Conservation (phyloP, 1,139 yeast genomes). For the Chernovozyma sophiae-reginae region DNA sequence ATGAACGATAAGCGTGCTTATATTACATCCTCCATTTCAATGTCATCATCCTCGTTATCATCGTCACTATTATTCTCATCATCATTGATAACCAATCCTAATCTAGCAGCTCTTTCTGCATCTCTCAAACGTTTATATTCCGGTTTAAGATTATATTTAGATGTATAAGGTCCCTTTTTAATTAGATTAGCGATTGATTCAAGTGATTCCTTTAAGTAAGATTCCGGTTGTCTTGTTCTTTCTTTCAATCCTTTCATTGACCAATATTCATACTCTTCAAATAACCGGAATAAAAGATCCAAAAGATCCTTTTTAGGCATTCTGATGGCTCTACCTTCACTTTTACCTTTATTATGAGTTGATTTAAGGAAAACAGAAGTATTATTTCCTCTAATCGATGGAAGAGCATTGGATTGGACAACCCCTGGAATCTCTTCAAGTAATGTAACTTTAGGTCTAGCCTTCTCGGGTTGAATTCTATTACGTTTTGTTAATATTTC, state of each 20-base stretch:
- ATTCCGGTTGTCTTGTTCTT: constrained; percentile 93
- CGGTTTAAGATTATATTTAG: constrained; percentile 83
- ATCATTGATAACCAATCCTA: constrained; percentile 42
- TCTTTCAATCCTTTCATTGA: constrained; percentile 90
- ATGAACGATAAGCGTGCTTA: no score
- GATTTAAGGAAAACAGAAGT: constrained; percentile 58
- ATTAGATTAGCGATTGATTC: constrained; percentile 87
- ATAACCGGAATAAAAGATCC: constrained; percentile 81
- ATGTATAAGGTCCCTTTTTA: constrained; percentile 93
- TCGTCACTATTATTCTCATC: constrained; percentile 45
- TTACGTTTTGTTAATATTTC: constrained; percentile 47
- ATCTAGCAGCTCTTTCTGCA: constrained; percentile 66
- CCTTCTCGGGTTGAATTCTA: constrained; percentile 37
- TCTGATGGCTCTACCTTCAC: constrained; percentile 87
- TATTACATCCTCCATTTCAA: constrained; percentile 43
- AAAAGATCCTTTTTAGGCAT: constrained; percentile 90
- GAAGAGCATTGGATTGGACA: constrained; percentile 79
- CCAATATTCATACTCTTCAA: constrained; percentile 97
- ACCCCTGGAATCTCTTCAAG: constrained; percentile 86
- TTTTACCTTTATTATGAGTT: constrained; percentile 28
- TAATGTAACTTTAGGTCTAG: constrained; percentile 71
- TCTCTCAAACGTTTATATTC: constrained; percentile 83
- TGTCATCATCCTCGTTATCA: constrained; percentile 32
- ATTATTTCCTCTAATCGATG: constrained; percentile 66
- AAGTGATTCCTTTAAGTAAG: constrained; percentile 82